Evolutionary conservation across 768 basidiomycete species (phyloP).

Genomic region (Lentinula lateritia): DNA sequence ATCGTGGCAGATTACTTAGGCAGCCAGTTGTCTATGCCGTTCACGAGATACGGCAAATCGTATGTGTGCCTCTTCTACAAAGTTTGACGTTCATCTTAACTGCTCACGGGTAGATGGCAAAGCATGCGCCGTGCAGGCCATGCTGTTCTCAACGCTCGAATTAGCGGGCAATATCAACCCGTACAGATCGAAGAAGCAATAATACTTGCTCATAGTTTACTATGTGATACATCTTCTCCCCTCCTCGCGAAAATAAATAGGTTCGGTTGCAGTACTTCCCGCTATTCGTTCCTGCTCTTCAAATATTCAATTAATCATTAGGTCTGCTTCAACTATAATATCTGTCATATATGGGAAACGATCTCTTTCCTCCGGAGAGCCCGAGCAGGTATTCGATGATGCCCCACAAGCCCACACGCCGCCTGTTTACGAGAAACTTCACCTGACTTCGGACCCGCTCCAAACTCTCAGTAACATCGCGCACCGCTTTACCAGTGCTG

Average conservation of each 20-base stretch:
- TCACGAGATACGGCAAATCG: not conserved
- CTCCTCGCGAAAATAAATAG: not conserved
- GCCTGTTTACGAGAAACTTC: not conserved
- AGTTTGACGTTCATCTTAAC: not conserved
- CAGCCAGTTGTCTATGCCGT: not conserved
- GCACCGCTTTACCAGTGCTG: not conserved
- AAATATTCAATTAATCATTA: not conserved
- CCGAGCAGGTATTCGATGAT: not conserved
- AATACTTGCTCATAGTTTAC: not conserved
- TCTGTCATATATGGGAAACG: not conserved
- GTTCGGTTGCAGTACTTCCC: not conserved
- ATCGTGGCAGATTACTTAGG: constrained; percentile 2
- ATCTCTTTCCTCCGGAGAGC: not conserved
- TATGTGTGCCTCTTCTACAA: not conserved
- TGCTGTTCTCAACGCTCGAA: not conserved
- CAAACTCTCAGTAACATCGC: not conserved
- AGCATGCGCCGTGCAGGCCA: constrained; percentile 3
- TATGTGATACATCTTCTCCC: not conserved
- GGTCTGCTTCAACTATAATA: not conserved
- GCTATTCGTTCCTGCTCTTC: not conserved
- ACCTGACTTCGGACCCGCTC: not conserved
- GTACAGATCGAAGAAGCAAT: not conserved
- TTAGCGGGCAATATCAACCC: not conserved
- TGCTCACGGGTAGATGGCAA: not conserved
- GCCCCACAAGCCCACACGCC: not conserved